Evolutionary conservation across 2,329 filamentous ascomycete species (phyloP).

Genomic region (Zarea fungicola): DNA sequence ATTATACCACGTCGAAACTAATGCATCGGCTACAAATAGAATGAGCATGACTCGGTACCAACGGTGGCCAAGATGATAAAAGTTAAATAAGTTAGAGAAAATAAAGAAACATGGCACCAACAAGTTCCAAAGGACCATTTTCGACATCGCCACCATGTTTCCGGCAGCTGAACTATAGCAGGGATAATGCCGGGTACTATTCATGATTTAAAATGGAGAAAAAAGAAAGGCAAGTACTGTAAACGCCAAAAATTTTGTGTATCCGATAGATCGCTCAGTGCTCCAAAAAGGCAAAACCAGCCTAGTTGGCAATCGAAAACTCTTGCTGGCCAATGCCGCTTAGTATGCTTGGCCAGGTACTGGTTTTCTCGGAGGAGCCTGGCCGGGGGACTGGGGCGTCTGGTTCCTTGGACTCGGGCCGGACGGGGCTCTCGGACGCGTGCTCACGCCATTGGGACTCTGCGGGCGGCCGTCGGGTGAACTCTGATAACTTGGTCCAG

Average conservation of each 20-base stretch:
- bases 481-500: constrained; percentile 33
- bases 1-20: constrained; percentile 22
- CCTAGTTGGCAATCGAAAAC: constrained; percentile 8
- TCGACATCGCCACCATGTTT: background rate
- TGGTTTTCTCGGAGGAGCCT: constrained; percentile 39
- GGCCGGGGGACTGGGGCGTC: constrained; percentile 25
- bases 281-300: constrained; percentile 1
- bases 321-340: constrained; percentile 11
- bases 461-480: constrained; percentile 31
- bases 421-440: constrained; percentile 35
- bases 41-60: constrained; percentile 6
- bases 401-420: constrained; percentile 44
- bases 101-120: constrained; percentile 16
- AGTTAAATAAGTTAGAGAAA: background rate
- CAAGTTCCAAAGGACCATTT: constrained; percentile 14
- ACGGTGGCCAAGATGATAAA: constrained; percentile 1
- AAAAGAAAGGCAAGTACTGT: constrained; percentile 16
- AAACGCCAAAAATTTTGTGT: constrained; percentile 21
- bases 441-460: constrained; percentile 37
- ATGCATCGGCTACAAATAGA: constrained; percentile 13
- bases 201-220: background rate
- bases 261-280: constrained; percentile 5
- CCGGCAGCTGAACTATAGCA: background rate
- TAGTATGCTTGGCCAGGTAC: constrained; percentile 51
- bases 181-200: too few relatives aligned